Evolutionary conservation across 1,284 basidiomycete species (phyloP).

Genomic region (Cutaneotrichosporon daszewskae): DNA sequence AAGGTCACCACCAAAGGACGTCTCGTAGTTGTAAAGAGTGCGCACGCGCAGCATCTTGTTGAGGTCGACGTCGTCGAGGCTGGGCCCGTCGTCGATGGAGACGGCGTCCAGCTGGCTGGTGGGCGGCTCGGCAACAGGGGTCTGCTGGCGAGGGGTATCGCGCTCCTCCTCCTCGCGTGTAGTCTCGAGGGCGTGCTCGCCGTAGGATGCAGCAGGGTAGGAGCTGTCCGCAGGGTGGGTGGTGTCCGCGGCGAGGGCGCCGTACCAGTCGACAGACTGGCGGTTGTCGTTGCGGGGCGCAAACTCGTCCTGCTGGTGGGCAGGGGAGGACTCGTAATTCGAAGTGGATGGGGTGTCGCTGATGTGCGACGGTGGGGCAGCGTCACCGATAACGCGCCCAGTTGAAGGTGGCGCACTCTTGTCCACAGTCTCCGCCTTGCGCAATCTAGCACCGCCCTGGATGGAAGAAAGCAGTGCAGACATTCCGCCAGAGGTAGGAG

Average conservation of each 20-base stretch:
- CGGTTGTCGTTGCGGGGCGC: slow-evolving; percentile 53
- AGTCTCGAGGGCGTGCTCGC: slow-evolving; percentile 23
- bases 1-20: slow-evolving; percentile 79
- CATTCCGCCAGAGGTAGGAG: slow-evolving; percentile 42
- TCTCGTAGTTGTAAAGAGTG: slow-evolving; percentile 74
- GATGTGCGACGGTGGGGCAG: slow-evolving; percentile 63
- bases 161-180: slow-evolving; percentile 50
- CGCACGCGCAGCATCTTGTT: slow-evolving; percentile 57
- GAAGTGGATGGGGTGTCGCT: not conserved
- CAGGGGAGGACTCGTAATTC: not conserved
- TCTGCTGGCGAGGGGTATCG: not conserved
- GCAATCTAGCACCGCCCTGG: slow-evolving; percentile 69
- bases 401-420: slow-evolving; percentile 62
- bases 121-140: not conserved
- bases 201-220: slow-evolving; percentile 17
- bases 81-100: slow-evolving; percentile 12
- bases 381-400: slow-evolving; percentile 71
- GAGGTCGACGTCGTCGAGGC: slow-evolving; percentile 18
- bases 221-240: slow-evolving; percentile 40
- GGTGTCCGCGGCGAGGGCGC: slow-evolving; percentile 73
- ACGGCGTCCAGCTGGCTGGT: slow-evolving; percentile 2
- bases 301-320: slow-evolving; percentile 24
- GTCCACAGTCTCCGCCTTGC: slow-evolving; percentile 77
- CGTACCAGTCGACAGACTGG: slow-evolving; percentile 88
- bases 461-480: slow-evolving; percentile 74